Conservation (phyloP, 768 basidiomycete species). For the Rhizopogon roseolus region DNA sequence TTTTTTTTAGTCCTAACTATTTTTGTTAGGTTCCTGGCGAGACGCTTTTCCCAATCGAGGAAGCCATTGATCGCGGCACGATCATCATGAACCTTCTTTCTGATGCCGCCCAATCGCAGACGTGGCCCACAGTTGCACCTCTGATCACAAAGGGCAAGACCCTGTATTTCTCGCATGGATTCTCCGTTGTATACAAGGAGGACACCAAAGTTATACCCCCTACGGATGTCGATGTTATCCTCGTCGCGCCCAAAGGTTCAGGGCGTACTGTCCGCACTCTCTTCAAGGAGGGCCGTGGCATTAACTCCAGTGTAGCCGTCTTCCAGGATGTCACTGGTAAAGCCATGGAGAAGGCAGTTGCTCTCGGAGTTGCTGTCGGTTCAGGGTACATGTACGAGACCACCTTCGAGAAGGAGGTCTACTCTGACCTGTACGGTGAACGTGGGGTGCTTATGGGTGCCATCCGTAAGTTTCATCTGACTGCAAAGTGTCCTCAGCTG, state of each 20-base stretch:
- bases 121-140: constrained; percentile 85
- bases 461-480: constrained; percentile 59
- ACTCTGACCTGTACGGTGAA: constrained; percentile 98
- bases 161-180: constrained; percentile 99
- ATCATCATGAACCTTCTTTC: constrained; percentile 99
- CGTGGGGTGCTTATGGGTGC: constrained; percentile 99
- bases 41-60: constrained; percentile 97
- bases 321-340: constrained; percentile 98
- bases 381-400: constrained; percentile 99
- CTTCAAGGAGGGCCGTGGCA: constrained; percentile 99
- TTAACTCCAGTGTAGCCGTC: constrained; percentile 92
- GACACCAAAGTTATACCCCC: constrained; percentile 94
- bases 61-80: constrained; percentile 92
- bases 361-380: constrained; percentile 90
- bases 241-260: constrained; percentile 98
- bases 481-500: background rate
- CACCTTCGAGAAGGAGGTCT: constrained; percentile 99
- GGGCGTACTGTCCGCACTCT: constrained; percentile 98
- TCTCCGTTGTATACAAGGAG: constrained; percentile 98
- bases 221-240: constrained; percentile 93
- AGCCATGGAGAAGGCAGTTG: constrained; percentile 95
- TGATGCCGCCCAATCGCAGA: constrained; percentile 97
- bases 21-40: constrained; percentile 77
- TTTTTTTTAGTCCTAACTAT: background rate
- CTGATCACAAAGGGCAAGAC: constrained; percentile 99